Percentiles rank a stretch among this genome's conserved stretches.
Evolutionary conservation across 371 early-diverging fungal species (phyloP).

Genomic region (Syncephalastrum monosporum): DNA sequence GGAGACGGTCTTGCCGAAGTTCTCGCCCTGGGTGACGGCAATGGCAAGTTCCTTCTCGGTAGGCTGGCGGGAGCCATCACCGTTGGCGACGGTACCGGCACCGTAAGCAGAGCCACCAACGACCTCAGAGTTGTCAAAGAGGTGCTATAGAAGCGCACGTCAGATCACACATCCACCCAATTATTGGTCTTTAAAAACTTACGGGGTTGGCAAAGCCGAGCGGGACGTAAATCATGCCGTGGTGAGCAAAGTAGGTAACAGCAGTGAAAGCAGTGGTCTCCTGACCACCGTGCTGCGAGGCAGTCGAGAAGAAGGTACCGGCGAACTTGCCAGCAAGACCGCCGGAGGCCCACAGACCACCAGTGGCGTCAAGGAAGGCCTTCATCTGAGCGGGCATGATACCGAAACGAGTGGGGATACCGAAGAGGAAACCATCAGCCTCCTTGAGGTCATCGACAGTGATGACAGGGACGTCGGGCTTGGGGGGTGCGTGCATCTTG

Average conservation of each 20-base stretch:
- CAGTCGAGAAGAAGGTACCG: conserved; percentile 71
- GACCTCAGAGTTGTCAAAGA: conserved; percentile 21
- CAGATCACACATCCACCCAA: too few species aligned
- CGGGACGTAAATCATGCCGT: conserved; percentile 74
- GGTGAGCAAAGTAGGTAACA: conserved; percentile 66
- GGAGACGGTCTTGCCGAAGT: conserved; percentile 17
- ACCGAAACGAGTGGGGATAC: conserved; percentile 57
- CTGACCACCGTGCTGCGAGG: conserved; percentile 67
- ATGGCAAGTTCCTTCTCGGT: conserved; percentile 60
- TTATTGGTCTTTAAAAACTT: background rate
- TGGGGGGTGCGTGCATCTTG: conserved; percentile 64
- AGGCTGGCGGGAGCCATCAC: conserved; percentile 49
- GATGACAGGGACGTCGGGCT: conserved; percentile 57
- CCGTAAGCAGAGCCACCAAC: conserved; percentile 57
- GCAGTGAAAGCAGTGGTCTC: conserved; percentile 65
- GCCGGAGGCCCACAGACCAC: conserved; percentile 62
- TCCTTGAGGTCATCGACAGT: conserved; percentile 52
- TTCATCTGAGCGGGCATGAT: conserved; percentile 47
- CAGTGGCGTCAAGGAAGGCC: conserved; percentile 59
- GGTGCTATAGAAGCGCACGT: conserved; percentile 3
- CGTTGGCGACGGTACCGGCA: conserved; percentile 31
- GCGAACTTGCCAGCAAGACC: conserved; percentile 66
- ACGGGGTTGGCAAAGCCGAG: conserved; percentile 47
- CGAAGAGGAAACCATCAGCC: conserved; percentile 76
- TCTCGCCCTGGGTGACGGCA: conserved; percentile 48